Conservation (phyloP, 139 green algal genomes). For the Picochlorum sp. region DNA sequence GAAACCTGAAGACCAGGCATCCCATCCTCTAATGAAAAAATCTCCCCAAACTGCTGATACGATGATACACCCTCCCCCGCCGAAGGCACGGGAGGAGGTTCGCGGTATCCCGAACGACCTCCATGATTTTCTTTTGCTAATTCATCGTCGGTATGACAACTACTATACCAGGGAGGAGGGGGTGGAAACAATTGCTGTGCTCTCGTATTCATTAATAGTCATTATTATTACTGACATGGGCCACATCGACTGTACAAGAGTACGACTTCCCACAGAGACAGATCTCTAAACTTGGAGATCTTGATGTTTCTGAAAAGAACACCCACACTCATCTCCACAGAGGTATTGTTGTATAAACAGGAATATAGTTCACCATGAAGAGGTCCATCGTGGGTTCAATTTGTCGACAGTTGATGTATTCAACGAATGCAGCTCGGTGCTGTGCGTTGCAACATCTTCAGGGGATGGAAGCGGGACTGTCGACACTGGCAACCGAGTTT, state of each 20-base stretch:
- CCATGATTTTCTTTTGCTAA: neutral
- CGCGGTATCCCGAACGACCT: conserved; percentile 4
- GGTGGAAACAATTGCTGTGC: conserved; percentile 29
- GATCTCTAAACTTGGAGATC: no score
- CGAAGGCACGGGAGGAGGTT: conserved; percentile 20
- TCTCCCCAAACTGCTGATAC: conserved; percentile 39
- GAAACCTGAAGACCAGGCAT: conserved; percentile 28
- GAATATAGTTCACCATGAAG: neutral
- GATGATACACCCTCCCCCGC: conserved; percentile 6
- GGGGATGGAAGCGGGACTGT: neutral
- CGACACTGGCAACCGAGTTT: neutral
- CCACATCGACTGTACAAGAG: no score
- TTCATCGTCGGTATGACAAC: conserved; percentile 13
- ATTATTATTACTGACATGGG: no score
- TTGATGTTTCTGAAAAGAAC: no score
- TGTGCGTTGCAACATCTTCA: neutral
- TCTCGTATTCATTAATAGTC: neutral
- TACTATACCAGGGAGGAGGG: conserved; percentile 37
- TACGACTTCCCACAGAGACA: no score
- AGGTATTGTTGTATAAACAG: no score
- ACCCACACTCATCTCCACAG: no score
- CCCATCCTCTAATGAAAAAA: conserved; percentile 36
- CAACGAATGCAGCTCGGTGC: neutral
- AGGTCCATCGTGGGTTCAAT: neutral
- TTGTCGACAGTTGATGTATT: neutral